Percentiles rank a stretch among this genome's conserved stretches.
Conservation (phyloP, 306 rosid species). For the Sicyos edulis region DNA sequence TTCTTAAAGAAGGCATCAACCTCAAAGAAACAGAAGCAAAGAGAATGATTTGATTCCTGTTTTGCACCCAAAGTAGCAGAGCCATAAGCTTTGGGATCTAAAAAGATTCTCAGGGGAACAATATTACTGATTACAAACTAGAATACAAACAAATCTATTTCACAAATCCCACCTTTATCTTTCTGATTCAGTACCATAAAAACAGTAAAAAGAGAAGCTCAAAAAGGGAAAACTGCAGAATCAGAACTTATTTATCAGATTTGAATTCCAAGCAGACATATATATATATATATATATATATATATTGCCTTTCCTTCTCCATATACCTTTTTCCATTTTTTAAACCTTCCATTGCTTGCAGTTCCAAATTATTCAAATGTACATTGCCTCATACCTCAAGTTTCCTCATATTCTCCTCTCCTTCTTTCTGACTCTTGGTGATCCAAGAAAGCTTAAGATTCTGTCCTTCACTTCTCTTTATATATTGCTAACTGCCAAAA, state of each 20-base stretch:
- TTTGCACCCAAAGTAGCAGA: slow-evolving; percentile 4
- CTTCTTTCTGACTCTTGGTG: slow-evolving; percentile 47
- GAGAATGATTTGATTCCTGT: slow-evolving; percentile 17
- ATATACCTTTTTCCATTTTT: slow-evolving; percentile 31
- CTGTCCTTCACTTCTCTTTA: slow-evolving; percentile 37
- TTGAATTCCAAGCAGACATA: slow-evolving; percentile 37
- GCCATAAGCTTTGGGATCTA: background rate
- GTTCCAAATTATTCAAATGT: slow-evolving; percentile 44
- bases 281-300: slow-evolving; percentile 49
- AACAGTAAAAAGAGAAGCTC: slow-evolving; percentile 11
- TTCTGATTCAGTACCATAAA: slow-evolving; percentile 19
- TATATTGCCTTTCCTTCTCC: slow-evolving; percentile 50
- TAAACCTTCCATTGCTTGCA: slow-evolving; percentile 83
- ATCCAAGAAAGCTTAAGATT: slow-evolving; percentile 88
- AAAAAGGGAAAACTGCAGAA: too few relatives aligned
- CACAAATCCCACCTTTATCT: slow-evolving; percentile 7
- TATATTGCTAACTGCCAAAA: slow-evolving; percentile 31
- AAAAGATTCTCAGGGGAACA: slow-evolving; percentile 35
- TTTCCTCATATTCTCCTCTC: slow-evolving; percentile 72
- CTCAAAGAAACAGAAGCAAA: too few relatives aligned
- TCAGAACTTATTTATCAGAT: slow-evolving; percentile 24
- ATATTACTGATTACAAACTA: slow-evolving; percentile 30
- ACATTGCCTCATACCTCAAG: slow-evolving; percentile 79
- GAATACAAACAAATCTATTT: slow-evolving; percentile 16
- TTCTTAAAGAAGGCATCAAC: background rate